Base-by-base conservation (phyloP, 345 rosid species). In the Acer yangbiense region DNA sequence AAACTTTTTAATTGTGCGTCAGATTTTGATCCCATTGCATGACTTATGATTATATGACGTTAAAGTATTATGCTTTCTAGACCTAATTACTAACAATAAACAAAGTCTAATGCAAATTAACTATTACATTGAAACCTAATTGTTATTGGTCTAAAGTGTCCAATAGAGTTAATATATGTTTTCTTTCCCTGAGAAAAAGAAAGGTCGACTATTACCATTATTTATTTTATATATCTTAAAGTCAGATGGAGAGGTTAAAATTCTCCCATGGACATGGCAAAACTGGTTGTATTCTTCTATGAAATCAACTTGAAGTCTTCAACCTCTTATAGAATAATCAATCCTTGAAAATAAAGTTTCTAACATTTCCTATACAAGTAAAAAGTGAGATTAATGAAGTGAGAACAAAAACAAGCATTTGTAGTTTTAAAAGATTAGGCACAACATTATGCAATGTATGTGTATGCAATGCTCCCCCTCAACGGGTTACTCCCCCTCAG, bases 21-120 rank as follows among this genome's bases (percentile, higher is more conserved):
- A 54, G 63, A 77, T 73, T 81, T 69, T 78, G 75, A 81, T 44
- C 76, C 62, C 67, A 77, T 73, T 62, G 76, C 73, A 72, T 18
- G 12, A 9, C 32, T 46, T 3, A 16, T 25, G 62, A 63, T 21
- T 25, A 25, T 21, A 9, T 44, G 11, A 66, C 16, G 50, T 62
- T 48, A 18, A 27, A 29, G 1, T 18, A 9, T 11, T 11, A 3
- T 39, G 27, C 76, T 78, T 67, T 73, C 55, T 10, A 39, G 52
- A 25, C 50, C 60, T 79, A 58, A 62, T 9, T 43, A 43, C 64
- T 7, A 18, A 20, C 20, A 54, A 14, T 54, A 14, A 54, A 52
- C 3, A 7, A 68, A 41, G 2, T 3, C 20, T 14, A 27, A 32
- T 57, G 4, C 52, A 72, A 12, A 44, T 69, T 20, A 46, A n/a